Evolutionary conservation across 2,329 filamentous ascomycete species (phyloP).

Genomic region (Xylaria sp.): DNA sequence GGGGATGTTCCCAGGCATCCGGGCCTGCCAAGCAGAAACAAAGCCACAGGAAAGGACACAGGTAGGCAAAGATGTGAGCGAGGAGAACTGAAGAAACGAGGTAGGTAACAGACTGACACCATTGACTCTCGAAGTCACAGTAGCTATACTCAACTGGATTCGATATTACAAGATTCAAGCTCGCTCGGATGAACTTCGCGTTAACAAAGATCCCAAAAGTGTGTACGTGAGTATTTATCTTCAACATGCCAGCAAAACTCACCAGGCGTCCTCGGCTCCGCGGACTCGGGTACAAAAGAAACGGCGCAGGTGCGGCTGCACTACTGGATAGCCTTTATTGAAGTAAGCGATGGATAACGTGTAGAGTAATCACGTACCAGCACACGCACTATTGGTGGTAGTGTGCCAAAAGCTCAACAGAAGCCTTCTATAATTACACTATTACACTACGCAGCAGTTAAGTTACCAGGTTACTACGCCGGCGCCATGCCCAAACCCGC

Average conservation of each 20-base stretch:
- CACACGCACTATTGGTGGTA: constrained; percentile 12
- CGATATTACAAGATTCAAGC: background rate
- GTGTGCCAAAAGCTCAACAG: background rate
- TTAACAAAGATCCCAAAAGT: background rate
- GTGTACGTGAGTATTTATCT: background rate
- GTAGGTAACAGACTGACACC: background rate
- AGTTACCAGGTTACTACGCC: constrained; percentile 16
- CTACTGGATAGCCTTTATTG: background rate
- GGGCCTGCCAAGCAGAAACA: constrained; percentile 31
- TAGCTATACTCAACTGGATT: background rate
- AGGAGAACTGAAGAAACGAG: constrained; percentile 10
- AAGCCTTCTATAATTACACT: constrained; percentile 3
- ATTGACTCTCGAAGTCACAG: background rate
- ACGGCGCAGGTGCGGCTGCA: constrained; percentile 16
- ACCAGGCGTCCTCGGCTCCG: background rate
- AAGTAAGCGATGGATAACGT: constrained; percentile 8
- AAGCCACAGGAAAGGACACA: constrained; percentile 16
- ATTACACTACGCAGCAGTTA: background rate
- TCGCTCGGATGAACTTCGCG: background rate
- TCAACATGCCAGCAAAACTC: background rate
- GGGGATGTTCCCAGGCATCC: constrained; percentile 30
- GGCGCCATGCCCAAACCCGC: constrained; percentile 4
- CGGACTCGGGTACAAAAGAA: constrained; percentile 4
- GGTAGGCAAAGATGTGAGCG: constrained; percentile 4
- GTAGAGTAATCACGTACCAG: constrained; percentile 2